Evolutionary conservation across 805 yeast genomes (phyloP).

Genomic region (Limtongozyma cylindracea): DNA sequence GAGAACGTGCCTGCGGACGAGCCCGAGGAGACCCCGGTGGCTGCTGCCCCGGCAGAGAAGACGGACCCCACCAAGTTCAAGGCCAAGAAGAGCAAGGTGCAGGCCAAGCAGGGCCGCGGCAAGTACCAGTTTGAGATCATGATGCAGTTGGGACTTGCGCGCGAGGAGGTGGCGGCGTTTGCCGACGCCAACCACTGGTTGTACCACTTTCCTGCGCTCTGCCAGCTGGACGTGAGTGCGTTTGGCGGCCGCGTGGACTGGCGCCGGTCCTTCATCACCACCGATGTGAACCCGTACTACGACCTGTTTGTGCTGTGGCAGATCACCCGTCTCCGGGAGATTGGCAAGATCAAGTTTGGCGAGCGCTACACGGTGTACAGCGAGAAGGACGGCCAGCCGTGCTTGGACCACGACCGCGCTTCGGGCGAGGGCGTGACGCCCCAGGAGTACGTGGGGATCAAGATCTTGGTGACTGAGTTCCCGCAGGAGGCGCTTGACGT

Average conservation of each 20-base stretch:
- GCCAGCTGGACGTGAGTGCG: conserved; percentile 50
- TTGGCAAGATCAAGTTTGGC: conserved; percentile 89
- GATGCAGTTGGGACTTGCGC: conserved; percentile 77
- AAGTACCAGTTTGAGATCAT: conserved; percentile 89
- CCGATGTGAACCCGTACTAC: conserved; percentile 86
- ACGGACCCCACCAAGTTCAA: conserved; percentile 79
- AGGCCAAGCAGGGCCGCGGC: conserved; percentile 79
- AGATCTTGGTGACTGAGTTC: conserved; percentile 47
- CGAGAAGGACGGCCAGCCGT: conserved; percentile 95
- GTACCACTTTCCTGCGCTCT: conserved; percentile 72
- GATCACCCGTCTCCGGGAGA: conserved; percentile 63
- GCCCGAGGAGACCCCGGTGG: conserved; percentile 5
- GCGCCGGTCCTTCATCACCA: conserved; percentile 91
- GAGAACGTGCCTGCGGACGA: conserved; percentile 31
- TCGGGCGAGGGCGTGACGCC: conserved; percentile 95
- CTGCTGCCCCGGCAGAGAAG: conserved; percentile 13
- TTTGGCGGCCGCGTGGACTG: conserved; percentile 94
- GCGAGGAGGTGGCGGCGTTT: conserved; percentile 63
- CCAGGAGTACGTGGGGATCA: conserved; percentile 87
- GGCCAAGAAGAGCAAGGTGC: conserved; percentile 85
- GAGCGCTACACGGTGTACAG: conserved; percentile 95
- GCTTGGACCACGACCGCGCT: conserved; percentile 97
- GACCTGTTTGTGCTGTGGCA: conserved; percentile 89
- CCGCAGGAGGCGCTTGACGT: conserved; percentile 28
- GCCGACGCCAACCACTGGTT: conserved; percentile 91